Evolutionary conservation across 2,329 filamentous ascomycete genomes (phyloP), one percentile per base, ranked within the genome.

Genomic region (Acarospora socialis): DNA sequence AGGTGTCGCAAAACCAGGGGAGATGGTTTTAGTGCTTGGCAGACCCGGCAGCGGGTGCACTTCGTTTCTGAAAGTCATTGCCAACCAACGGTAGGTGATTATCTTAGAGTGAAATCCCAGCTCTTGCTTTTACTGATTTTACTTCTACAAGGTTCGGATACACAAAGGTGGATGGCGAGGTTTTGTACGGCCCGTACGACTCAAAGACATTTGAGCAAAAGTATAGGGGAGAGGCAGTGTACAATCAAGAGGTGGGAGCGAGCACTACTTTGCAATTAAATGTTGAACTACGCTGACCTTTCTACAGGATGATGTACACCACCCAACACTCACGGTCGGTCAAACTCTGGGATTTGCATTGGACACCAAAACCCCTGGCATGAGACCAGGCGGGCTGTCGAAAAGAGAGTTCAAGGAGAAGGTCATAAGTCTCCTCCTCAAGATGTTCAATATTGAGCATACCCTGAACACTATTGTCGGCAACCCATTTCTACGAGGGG

Each of bases 391-490:
- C 3, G 81, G 81, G 14, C 67, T 90, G 44, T 74, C 70, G 22
- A 79, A 80, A 51, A 52, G 57, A 4, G 74, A 79, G 10, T 87
- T 87, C 61, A 86, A 86, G 59, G 66, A 79, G 30, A 73, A 74
- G 44, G 73, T 92, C 35, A 61, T 86, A 38, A 66, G 72, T 12
- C 70, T 77, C 46, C 64, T 93, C 37, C 63, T 93, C 31, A 82
- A 81, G 48, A 90, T 92, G 80, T 92, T 93, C 64, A 90, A 87
- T 50, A 92, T 93, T 33, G 79, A 86, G 52, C 83, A 93, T 53
- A 92, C 83, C 0, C 69, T 73, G 31, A 70, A 84, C 50, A 94
- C 86, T 0, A 73, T 87, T 18, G 82, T 93, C 16, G 86, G 86
- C 5, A 79, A 90, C 40, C 70, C 73, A 1, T 83, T 87, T 40